Evolutionary conservation across 805 yeast species (phyloP).

Genomic region (Suhomyces tanzawaensis): DNA sequence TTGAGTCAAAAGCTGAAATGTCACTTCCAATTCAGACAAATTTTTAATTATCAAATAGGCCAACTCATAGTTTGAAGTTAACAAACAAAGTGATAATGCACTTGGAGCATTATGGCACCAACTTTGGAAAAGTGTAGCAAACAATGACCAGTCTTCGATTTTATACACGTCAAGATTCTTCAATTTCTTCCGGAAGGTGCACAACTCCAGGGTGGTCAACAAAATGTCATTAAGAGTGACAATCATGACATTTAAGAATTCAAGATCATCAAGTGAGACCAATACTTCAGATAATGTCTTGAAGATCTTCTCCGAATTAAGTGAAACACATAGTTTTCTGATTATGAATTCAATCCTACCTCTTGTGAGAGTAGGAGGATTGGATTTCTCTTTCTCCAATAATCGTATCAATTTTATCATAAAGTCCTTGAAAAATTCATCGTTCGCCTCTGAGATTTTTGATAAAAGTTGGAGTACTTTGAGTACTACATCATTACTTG

Average conservation of each 20-base stretch:
- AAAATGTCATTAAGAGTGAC: conserved; percentile 85
- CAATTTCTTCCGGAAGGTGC: conserved; percentile 64
- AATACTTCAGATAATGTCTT: conserved; percentile 76
- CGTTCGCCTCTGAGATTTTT: conserved; percentile 72
- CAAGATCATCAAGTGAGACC: conserved; percentile 48
- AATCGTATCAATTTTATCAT: conserved; percentile 66
- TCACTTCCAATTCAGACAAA: conserved; percentile 79
- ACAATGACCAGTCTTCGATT: conserved; percentile 62
- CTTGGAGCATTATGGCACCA: conserved; percentile 95
- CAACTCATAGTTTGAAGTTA: conserved; percentile 85
- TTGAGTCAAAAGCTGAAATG: conserved; percentile 77
- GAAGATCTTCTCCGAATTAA: conserved; percentile 81
- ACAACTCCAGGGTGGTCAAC: conserved; percentile 80
- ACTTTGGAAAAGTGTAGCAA: conserved; percentile 73
- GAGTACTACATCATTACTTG: conserved; percentile 74
- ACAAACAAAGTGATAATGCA: conserved; percentile 75
- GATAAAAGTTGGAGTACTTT: conserved; percentile 71
- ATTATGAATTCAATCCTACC: conserved; percentile 67
- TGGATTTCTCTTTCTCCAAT: conserved; percentile 48
- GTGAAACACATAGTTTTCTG: conserved; percentile 74
- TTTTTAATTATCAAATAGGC: conserved; percentile 79
- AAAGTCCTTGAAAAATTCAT: conserved; percentile 71
- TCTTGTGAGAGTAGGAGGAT: conserved; percentile 55
- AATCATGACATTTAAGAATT: conserved; percentile 75
- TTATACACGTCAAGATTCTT: conserved; percentile 50